phyloP scores from a whole-genome alignment of 2,329 filamentous ascomycete species.

The Fusarium sp. region DNA sequence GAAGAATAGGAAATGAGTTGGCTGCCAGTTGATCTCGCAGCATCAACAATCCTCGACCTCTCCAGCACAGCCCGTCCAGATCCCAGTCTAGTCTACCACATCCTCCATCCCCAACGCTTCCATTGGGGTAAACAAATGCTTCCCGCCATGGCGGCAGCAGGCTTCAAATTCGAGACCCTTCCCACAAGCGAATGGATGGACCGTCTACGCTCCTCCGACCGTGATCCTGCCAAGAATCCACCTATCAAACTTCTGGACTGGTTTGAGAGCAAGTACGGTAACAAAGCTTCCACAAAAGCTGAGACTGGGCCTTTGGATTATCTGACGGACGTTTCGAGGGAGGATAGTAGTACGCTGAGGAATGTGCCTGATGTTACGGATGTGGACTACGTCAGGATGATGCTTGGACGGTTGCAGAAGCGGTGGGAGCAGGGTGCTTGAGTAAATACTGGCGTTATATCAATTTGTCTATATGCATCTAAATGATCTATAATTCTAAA shows the following conservation, averaged over 20 bases:
- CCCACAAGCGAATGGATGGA: constrained; percentile 57
- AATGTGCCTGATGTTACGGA: constrained; percentile 33
- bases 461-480: not conserved
- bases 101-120: constrained; percentile 48
- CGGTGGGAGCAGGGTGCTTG: not conserved
- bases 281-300: constrained; percentile 17
- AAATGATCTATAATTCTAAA: not conserved
- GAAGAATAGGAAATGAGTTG: constrained; percentile 35
- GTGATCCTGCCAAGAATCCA: constrained; percentile 60
- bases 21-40: constrained; percentile 35
- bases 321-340: constrained; percentile 24
- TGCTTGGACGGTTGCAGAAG: constrained; percentile 14
- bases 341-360: constrained; percentile 32
- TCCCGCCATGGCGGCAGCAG: constrained; percentile 57
- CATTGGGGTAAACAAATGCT: constrained; percentile 63
- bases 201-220: constrained; percentile 56
- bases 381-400: constrained; percentile 28
- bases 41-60: constrained; percentile 31
- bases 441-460: not conserved
- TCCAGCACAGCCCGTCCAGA: constrained; percentile 7
- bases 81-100: constrained; percentile 29
- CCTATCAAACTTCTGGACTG: constrained; percentile 65
- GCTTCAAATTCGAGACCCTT: constrained; percentile 59
- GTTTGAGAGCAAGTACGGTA: constrained; percentile 52
- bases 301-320: constrained; percentile 30